Conservation (phyloP, 805 yeast genomes). For the Saccharomycopsis selenospora region DNA sequence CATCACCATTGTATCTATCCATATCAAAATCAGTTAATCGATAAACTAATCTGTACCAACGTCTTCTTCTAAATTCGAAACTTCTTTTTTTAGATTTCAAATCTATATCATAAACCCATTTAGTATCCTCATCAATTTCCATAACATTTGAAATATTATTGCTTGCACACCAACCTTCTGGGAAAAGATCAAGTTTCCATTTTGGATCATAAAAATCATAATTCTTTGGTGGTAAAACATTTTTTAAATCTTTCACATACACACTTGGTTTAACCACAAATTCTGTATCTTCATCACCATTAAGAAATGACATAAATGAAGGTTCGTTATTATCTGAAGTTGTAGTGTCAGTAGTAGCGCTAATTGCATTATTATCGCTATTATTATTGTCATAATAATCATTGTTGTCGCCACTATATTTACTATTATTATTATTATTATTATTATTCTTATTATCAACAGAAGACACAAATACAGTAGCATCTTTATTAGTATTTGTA, state of each 20-base stretch:
- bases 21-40: slow-evolving; percentile 5
- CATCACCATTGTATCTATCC: slow-evolving; percentile 1
- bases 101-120: slow-evolving; percentile 73
- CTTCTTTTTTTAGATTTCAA: slow-evolving; percentile 27
- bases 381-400: background rate
- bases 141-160: slow-evolving; percentile 46
- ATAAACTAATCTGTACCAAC: slow-evolving; percentile 46
- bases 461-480: background rate
- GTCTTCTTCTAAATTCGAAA: slow-evolving; percentile 47
- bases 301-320: background rate
- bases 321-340: background rate
- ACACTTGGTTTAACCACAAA: background rate
- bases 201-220: slow-evolving; percentile 43
- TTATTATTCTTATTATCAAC: background rate
- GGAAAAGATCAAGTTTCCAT: slow-evolving; percentile 65
- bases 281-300: background rate
- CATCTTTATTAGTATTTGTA: background rate
- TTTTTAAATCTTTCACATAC: slow-evolving; percentile 23
- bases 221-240: slow-evolving; percentile 49
- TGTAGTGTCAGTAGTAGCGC: background rate
- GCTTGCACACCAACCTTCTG: slow-evolving; percentile 53
- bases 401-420: background rate
- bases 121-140: slow-evolving; percentile 61
- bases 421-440: background rate
- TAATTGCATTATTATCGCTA: background rate